Evolutionary conservation across 345 rosid genomes (phyloP).

Genomic region (Eucalyptus grandis): DNA sequence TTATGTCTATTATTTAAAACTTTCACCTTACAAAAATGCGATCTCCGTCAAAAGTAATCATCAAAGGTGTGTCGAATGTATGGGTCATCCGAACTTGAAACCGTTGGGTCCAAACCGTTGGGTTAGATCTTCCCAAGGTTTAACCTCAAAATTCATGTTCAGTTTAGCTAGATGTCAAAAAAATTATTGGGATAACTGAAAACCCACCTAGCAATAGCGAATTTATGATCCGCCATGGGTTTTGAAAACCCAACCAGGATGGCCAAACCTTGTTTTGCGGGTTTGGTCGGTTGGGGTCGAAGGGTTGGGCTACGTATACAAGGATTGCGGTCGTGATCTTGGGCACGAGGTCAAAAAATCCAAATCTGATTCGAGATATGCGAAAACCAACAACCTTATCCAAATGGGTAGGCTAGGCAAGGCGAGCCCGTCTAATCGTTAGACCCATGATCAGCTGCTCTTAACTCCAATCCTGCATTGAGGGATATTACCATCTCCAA

Average conservation of each 20-base stretch:
- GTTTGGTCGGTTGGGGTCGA: background rate
- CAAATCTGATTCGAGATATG: background rate
- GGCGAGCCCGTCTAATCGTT: background rate
- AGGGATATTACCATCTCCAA: background rate
- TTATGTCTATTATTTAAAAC: background rate
- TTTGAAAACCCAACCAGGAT: background rate
- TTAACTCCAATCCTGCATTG: background rate
- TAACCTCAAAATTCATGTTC: background rate
- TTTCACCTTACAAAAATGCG: background rate
- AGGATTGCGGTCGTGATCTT: background rate
- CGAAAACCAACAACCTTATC: background rate
- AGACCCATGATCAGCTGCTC: background rate
- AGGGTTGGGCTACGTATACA: background rate
- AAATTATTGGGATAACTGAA: background rate
- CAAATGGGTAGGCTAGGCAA: background rate
- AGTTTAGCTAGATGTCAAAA: background rate
- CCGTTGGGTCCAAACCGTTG: background rate
- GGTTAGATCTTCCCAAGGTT: background rate
- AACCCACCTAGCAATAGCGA: background rate
- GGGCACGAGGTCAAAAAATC: background rate
- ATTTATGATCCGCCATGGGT: background rate
- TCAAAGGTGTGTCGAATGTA: background rate
- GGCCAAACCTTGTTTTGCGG: background rate
- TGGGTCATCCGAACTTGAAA: background rate
- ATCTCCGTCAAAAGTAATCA: background rate